Percentiles rank a stretch among this genome's conserved stretches.
Conservation (phyloP, 768 basidiomycete genomes). For the Lactarius indigo region DNA sequence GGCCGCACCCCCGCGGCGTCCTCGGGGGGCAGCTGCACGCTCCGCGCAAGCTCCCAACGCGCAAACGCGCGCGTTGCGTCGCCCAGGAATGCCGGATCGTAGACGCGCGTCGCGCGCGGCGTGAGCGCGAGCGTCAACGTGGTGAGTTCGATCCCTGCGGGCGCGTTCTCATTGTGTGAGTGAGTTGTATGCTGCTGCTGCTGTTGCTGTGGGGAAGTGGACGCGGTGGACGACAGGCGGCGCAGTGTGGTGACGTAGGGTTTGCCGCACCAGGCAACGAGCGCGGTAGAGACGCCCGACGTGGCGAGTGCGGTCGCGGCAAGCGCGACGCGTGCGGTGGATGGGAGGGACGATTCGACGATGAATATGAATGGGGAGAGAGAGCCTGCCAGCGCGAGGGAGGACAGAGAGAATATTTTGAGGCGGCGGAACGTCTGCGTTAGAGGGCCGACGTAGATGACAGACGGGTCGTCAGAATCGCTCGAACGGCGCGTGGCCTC, state of each 20-base stretch:
- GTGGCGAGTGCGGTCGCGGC: conserved; percentile 69
- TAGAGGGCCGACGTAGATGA: conserved; percentile 69
- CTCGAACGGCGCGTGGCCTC: neutral
- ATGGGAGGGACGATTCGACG: conserved; percentile 72
- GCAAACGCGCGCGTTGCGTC: conserved; percentile 68
- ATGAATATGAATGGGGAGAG: conserved; percentile 80
- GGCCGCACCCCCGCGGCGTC: conserved; percentile 38
- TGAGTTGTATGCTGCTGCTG: conserved; percentile 30
- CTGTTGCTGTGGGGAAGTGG: conserved; percentile 23
- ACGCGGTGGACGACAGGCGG: conserved; percentile 32
- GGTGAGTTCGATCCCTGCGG: conserved; percentile 63
- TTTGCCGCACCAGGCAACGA: conserved; percentile 68
- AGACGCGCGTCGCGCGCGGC: conserved; percentile 64
- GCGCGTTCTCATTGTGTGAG: conserved; percentile 26
- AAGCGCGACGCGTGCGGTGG: conserved; percentile 62
- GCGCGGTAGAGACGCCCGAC: conserved; percentile 66
- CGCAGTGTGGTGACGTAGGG: conserved; percentile 72
- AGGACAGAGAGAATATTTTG: conserved; percentile 80
- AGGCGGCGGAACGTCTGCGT: conserved; percentile 68
- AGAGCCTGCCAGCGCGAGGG: conserved; percentile 62
- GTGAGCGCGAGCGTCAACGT: conserved; percentile 60
- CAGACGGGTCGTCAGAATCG: conserved; percentile 28
- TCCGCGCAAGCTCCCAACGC: conserved; percentile 71
- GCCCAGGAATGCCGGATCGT: conserved; percentile 69
- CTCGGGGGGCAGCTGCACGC: conserved; percentile 43